A percentile compares a stretch with the other conserved stretches of the same genome.
These are phyloP conservation scores for Candida pseudofarinosa DNA, from an alignment of 805 yeast genomes.

Conservation along the genomic window DNA sequence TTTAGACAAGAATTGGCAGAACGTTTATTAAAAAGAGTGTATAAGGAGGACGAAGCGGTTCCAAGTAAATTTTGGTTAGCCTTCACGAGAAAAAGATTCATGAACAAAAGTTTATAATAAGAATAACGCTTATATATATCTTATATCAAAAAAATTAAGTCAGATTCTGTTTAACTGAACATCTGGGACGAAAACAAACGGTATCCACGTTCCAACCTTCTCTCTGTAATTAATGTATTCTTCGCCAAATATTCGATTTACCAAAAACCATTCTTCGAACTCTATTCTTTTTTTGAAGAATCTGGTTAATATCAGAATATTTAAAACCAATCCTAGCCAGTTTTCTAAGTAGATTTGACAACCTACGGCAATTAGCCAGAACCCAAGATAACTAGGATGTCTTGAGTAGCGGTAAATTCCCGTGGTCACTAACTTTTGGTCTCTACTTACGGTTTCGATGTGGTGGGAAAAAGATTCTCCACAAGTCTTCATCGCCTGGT, in stretches of 20 bases:
- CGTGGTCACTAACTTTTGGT: slow-evolving; percentile 21
- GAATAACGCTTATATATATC: slow-evolving; percentile 1
- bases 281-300: slow-evolving; percentile 29
- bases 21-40: slow-evolving; percentile 72
- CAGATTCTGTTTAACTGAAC: slow-evolving; percentile 4
- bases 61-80: slow-evolving; percentile 97
- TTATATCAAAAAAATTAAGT: too few species aligned
- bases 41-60: slow-evolving; percentile 46
- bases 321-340: slow-evolving; percentile 12
- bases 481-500: slow-evolving; percentile 28
- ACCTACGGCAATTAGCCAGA: slow-evolving; percentile 30
- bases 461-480: slow-evolving; percentile 34
- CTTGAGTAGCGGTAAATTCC: slow-evolving; percentile 29
- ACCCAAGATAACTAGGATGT: slow-evolving; percentile 40
- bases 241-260: slow-evolving; percentile 21
- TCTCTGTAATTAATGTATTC: slow-evolving; percentile 22
- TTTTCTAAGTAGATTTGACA: slow-evolving; percentile 25
- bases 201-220: slow-evolving; percentile 24
- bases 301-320: slow-evolving; percentile 14
- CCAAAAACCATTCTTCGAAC: slow-evolving; percentile 32
- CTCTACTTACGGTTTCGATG: slow-evolving; percentile 15
- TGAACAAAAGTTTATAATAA: slow-evolving; percentile 75
- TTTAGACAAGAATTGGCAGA: slow-evolving; percentile 91
- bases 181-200: slow-evolving; percentile 14
- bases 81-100: slow-evolving; percentile 88